These are phyloP conservation scores for Intubia oerlemansii DNA, from an alignment of 2,329 filamentous ascomycete species.

Conservation along the genomic window DNA sequence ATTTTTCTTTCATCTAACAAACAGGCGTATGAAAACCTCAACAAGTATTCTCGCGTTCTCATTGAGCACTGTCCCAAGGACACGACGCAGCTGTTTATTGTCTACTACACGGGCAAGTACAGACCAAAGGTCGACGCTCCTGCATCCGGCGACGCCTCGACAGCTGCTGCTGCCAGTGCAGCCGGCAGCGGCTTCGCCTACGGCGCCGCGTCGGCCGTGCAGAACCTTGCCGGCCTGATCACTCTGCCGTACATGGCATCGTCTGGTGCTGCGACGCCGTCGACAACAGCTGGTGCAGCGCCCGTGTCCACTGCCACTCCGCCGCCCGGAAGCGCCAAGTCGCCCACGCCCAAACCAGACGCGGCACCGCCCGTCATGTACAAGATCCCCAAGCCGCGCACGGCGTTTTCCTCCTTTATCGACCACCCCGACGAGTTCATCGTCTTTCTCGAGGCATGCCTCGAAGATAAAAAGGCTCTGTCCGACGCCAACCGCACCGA, in stretches of 20 bases:
- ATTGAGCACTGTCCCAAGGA: slow-evolving; percentile 69
- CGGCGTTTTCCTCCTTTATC: slow-evolving; percentile 89
- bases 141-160: slow-evolving; percentile 14
- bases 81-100: slow-evolving; percentile 73
- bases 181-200: slow-evolving; percentile 23
- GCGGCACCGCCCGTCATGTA: slow-evolving; percentile 41
- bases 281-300: neutral
- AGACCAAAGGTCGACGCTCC: slow-evolving; percentile 42
- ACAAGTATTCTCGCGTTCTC: slow-evolving; percentile 86
- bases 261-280: slow-evolving; percentile 15
- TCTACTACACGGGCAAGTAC: slow-evolving; percentile 83
- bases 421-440: slow-evolving; percentile 88
- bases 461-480: slow-evolving; percentile 43
- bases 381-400: slow-evolving; percentile 59
- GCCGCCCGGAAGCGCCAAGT: neutral
- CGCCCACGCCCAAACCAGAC: too few relatives aligned
- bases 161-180: slow-evolving; percentile 13
- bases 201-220: slow-evolving; percentile 54
- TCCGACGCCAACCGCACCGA: slow-evolving; percentile 50
- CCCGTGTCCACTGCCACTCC: neutral
- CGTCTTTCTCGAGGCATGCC: slow-evolving; percentile 72
- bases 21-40: slow-evolving; percentile 58
- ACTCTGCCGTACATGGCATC: slow-evolving; percentile 71
- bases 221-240: slow-evolving; percentile 66
- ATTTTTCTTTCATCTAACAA: slow-evolving; percentile 18